Evolutionary conservation across 257 asterid species (phyloP).

Genomic region (Lantana camara): DNA sequence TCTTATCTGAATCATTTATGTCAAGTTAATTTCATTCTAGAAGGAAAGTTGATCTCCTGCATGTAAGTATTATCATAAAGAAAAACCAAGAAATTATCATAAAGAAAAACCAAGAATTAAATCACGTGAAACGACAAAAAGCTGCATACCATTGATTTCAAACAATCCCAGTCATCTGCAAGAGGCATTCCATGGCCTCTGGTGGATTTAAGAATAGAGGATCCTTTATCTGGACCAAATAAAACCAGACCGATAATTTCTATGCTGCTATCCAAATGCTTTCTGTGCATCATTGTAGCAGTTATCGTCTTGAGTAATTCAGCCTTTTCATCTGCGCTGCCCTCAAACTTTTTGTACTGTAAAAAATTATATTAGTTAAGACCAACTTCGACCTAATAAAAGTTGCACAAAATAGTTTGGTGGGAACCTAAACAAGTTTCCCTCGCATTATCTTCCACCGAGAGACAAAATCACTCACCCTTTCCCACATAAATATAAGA

Average conservation of each 20-base stretch:
- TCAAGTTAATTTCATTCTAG: no score
- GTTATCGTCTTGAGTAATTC: constrained; percentile 53
- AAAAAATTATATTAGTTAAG: no score
- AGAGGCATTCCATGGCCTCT: constrained; percentile 58
- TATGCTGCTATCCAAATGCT: constrained; percentile 65
- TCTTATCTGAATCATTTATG: no score
- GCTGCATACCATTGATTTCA: constrained; percentile 66
- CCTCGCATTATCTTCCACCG: no score
- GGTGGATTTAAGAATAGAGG: constrained; percentile 42
- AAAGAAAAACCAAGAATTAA: no score
- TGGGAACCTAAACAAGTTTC: no score
- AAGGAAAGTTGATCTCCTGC: no score
- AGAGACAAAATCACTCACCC: constrained; percentile 40
- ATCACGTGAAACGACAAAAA: no score
- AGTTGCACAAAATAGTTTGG: no score
- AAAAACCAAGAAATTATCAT: no score
- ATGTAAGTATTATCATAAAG: no score
- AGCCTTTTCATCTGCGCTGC: constrained; percentile 38
- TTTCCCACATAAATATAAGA: constrained; percentile 68
- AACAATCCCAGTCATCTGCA: constrained; percentile 87
- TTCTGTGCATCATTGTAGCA: constrained; percentile 53
- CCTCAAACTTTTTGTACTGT: constrained; percentile 55
- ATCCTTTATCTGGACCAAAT: constrained; percentile 63
- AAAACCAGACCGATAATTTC: constrained; percentile 52
- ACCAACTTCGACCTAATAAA: no score